Conservation (phyloP, 805 yeast species). For the Cyberlindnera xylosilytica region DNA sequence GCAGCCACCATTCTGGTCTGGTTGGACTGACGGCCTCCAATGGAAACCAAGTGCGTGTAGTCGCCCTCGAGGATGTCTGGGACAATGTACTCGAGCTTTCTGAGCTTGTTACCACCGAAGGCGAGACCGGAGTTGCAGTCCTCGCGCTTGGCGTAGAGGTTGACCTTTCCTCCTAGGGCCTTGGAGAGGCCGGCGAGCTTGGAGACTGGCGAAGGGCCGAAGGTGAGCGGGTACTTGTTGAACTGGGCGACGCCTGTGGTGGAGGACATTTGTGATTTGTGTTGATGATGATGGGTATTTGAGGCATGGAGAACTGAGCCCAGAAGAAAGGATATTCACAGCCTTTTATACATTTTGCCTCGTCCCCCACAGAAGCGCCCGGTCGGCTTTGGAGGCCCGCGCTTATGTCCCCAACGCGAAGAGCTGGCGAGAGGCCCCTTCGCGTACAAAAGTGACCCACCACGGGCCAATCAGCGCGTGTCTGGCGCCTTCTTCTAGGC, state of each 20-base stretch:
- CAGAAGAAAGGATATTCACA: neutral
- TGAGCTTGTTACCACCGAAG: slow-evolving; percentile 20
- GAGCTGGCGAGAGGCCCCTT: too few species aligned
- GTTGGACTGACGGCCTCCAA: slow-evolving; percentile 19
- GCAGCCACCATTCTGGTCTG: slow-evolving; percentile 21
- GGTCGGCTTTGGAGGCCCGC: neutral
- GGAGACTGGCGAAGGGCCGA: slow-evolving; percentile 19
- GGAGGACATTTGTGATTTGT: slow-evolving; percentile 6
- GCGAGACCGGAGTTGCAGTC: slow-evolving; percentile 20
- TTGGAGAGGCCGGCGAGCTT: slow-evolving; percentile 16
- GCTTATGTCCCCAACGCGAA: too few species aligned
- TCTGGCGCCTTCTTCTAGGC: neutral
- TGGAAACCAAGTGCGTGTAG: slow-evolving; percentile 19
- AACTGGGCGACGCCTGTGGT: slow-evolving; percentile 10
- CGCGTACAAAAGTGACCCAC: too few species aligned
- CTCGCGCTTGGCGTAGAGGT: slow-evolving; percentile 20
- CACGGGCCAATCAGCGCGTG: too few species aligned
- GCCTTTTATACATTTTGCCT: too few species aligned
- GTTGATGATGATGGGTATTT: neutral
- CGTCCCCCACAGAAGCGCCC: neutral
- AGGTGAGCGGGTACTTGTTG: slow-evolving; percentile 17
- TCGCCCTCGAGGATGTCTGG: slow-evolving; percentile 19
- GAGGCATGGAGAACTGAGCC: neutral
- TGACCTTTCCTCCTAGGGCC: slow-evolving; percentile 18
- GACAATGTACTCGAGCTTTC: slow-evolving; percentile 20